phyloP scores from a whole-genome alignment of 177 flowering plant genomes.

The Telopea speciosissima region DNA sequence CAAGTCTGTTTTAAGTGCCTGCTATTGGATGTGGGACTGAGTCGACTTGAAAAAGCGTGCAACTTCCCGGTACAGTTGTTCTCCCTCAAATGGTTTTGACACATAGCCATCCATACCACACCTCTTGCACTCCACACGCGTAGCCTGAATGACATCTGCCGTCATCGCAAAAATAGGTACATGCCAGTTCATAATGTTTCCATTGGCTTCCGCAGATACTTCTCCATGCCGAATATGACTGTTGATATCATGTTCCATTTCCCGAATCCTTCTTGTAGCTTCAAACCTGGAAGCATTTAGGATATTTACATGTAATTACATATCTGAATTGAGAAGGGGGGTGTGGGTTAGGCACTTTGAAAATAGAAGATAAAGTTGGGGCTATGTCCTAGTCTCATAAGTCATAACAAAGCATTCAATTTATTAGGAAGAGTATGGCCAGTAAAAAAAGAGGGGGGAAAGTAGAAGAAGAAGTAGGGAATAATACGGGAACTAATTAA shows the following conservation, averaged over 20 bases:
- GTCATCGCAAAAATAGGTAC: slow-evolving; percentile 96
- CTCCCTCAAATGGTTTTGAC: slow-evolving; percentile 88
- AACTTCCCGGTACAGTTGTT: slow-evolving; percentile 30
- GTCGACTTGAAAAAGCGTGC: slow-evolving; percentile 23
- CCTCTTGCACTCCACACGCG: slow-evolving; percentile 60
- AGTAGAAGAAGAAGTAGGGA: neutral
- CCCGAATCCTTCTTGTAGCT: slow-evolving; percentile 72
- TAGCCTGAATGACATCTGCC: slow-evolving; percentile 94
- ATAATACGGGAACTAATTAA: no score
- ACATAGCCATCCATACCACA: slow-evolving; percentile 98
- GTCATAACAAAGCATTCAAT: no score
- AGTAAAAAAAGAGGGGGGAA: neutral
- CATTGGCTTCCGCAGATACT: slow-evolving; percentile 28
- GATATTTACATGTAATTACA: neutral
- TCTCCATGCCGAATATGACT: slow-evolving; percentile 40
- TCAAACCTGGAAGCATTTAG: slow-evolving; percentile 52
- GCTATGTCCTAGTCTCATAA: no score
- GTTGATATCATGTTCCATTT: slow-evolving; percentile 47
- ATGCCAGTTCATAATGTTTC: slow-evolving; percentile 50
- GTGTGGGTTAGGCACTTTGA: no score
- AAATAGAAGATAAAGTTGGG: no score
- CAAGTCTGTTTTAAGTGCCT: slow-evolving; percentile 2
- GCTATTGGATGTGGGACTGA: slow-evolving; percentile 12
- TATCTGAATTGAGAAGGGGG: no score
- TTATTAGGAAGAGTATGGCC: no score